Evolutionary conservation across 768 basidiomycete species (phyloP).

Genomic region (Amanita rimosa): DNA sequence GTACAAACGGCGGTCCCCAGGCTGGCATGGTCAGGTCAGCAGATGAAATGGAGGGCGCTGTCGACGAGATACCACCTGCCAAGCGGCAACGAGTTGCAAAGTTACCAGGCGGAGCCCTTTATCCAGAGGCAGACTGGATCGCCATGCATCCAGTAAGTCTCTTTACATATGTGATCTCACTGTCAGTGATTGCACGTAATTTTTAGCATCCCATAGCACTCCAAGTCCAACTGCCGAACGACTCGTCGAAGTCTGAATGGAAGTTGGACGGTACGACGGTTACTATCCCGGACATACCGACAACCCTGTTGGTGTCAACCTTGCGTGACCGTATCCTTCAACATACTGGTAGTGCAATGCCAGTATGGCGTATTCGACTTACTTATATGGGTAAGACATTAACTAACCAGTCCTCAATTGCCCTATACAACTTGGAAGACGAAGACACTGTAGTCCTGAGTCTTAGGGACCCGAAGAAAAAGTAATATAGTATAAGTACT

Average conservation of each 20-base stretch:
- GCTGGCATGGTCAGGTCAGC: conserved; percentile 68
- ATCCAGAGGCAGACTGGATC: conserved; percentile 87
- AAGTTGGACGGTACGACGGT: conserved; percentile 77
- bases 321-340: conserved; percentile 82
- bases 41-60: conserved; percentile 67
- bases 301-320: conserved; percentile 78
- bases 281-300: conserved; percentile 71
- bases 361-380: conserved; percentile 72
- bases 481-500: conserved; percentile 20
- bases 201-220: conserved; percentile 79
- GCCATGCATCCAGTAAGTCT: conserved; percentile 68
- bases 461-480: conserved; percentile 70
- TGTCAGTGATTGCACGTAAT: background rate
- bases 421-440: conserved; percentile 83
- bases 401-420: conserved; percentile 78
- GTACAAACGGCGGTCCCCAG: conserved; percentile 44
- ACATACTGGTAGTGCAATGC: conserved; percentile 65
- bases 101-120: conserved; percentile 71
- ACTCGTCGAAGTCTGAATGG: conserved; percentile 84
- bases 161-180: background rate
- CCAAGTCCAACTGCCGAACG: conserved; percentile 71
- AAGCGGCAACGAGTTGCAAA: conserved; percentile 86
- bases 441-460: conserved; percentile 76
- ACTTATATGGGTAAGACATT: conserved; percentile 78
- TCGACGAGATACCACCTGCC: conserved; percentile 63